phyloP scores from a whole-genome alignment of 306 rosid species.

The Sicyos baderoa region DNA sequence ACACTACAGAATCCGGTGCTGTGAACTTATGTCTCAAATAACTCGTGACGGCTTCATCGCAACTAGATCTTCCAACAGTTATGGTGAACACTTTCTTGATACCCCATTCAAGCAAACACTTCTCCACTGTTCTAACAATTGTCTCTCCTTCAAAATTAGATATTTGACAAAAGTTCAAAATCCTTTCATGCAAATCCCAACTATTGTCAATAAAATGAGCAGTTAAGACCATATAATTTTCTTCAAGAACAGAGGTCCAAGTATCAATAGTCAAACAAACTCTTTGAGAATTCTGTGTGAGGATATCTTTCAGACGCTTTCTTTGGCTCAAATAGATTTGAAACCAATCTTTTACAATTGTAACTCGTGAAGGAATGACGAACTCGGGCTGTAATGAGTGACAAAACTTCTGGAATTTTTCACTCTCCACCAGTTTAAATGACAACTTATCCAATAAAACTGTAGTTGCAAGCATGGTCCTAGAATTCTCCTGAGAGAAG shows the following conservation, averaged over 20 bases:
- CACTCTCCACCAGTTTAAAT: neutral
- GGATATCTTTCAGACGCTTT: neutral
- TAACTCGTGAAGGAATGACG: conserved; percentile 1
- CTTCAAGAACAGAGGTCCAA: neutral
- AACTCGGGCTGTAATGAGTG: neutral
- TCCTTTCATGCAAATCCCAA: conserved; percentile 6
- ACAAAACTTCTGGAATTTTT: neutral
- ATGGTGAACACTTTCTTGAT: neutral
- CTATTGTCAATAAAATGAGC: conserved; percentile 2
- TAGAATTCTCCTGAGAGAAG: conserved; percentile 4
- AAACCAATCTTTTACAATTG: neutral
- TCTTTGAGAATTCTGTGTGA: neutral
- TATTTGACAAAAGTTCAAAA: conserved; percentile 9
- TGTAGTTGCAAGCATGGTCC: neutral
- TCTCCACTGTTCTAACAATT: neutral
- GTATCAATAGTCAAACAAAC: neutral
- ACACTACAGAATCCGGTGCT: neutral
- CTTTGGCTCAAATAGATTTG: conserved; percentile 1
- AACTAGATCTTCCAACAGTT: neutral
- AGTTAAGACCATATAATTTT: conserved; percentile 3
- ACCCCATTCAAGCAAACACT: conserved; percentile 14
- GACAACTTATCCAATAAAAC: conserved; percentile 1
- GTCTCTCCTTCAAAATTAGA: neutral
- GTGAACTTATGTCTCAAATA: neutral
- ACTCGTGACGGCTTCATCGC: neutral